A percentile compares a stretch with the other conserved stretches of the same genome.
Evolutionary conservation across 805 yeast genomes (phyloP).

Genomic region (Kodamaea hsintzibuensis): DNA sequence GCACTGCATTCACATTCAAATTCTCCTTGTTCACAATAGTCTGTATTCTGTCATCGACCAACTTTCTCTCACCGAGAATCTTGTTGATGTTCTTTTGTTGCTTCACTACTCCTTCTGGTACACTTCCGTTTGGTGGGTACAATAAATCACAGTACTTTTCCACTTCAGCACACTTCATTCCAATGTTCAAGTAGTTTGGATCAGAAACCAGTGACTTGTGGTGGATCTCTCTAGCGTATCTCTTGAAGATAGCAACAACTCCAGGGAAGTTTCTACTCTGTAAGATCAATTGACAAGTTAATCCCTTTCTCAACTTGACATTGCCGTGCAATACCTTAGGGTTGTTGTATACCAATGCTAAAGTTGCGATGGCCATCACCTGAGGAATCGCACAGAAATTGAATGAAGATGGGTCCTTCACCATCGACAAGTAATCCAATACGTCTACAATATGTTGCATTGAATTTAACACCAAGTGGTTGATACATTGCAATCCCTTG

Average conservation of each 20-base stretch:
- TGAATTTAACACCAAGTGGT: constrained; percentile 78
- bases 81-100: constrained; percentile 11
- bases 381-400: constrained; percentile 97
- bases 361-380: constrained; percentile 97
- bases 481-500: constrained; percentile 72
- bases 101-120: constrained; percentile 53
- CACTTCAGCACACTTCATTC: constrained; percentile 82
- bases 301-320: constrained; percentile 89
- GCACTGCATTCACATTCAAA: neutral
- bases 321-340: constrained; percentile 65
- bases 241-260: constrained; percentile 73
- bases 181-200: constrained; percentile 82
- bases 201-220: constrained; percentile 76
- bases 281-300: constrained; percentile 74
- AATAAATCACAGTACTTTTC: constrained; percentile 83
- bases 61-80: constrained; percentile 11
- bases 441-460: constrained; percentile 76
- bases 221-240: constrained; percentile 74
- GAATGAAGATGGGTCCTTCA: constrained; percentile 80
- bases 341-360: constrained; percentile 83
- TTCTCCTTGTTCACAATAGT: constrained; percentile 10
- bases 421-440: constrained; percentile 69
- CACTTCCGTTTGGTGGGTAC: constrained; percentile 50
- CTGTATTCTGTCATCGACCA: constrained; percentile 12
- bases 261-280: constrained; percentile 73